Evolutionary conservation across 805 yeast species (phyloP), one percentile per base, ranked within the genome.

Genomic region (Candida sonorensis): DNA sequence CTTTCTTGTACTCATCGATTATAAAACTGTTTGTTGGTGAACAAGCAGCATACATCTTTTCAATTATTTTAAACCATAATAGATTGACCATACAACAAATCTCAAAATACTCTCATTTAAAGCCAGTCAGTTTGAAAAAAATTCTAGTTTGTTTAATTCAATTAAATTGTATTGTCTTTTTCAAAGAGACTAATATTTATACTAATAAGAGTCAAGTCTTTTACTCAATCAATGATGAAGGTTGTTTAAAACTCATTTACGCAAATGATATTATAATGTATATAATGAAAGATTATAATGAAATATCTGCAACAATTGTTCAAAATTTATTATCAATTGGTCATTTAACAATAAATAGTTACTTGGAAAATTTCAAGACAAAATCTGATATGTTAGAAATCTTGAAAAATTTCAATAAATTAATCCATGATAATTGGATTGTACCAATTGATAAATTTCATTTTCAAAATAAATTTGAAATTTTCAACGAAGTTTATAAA

Each of bases 81-180:
- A 66, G 92, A 38, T 59, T 78, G 22, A 67, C 74, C 0, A 64
- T 78, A 2, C 55, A 53, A 16, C 86, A 82, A 30, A 44, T 87
- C 15, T 53, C 68, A 26, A 51, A 57, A 17, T 57, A 59, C 31
- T 62, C 79, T 3, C 56, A 60, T 7, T 51, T 81, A 30, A 69
- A 79, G 1, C 33, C 62, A 0, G 53, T 69, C 10, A 57, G 69
- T 10, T 73, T 84, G 13, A 77, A 77, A 42, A 71, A 79, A 21
- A 66, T 82, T 0, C 62, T 90, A 26, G 94, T 84, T 4, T 72
- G 88, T 7, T 61, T 90, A 46, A 66, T 88, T 25, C 96, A 90
- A 56, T 63, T 85, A 40, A 74, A 82, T 37, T 81, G 94, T 54
- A 77, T 84, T 8, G 69, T 69, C 16, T 75, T 75, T 48, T 42